Base-by-base conservation (phyloP, 495 filamentous ascomycete genomes). In the Podospora fimiseda region DNA sequence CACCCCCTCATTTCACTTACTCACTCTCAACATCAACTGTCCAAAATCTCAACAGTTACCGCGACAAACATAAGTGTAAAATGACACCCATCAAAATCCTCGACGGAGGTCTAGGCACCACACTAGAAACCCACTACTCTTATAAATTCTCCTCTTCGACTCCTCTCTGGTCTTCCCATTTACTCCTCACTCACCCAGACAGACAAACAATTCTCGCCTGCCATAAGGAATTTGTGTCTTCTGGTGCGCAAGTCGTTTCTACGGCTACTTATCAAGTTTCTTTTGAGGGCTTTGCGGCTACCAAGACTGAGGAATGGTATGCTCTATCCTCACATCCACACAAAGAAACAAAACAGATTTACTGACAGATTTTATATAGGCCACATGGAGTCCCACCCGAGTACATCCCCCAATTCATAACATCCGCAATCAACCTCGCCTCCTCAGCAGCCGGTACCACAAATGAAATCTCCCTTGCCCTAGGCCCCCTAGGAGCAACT, bases 221-320 rank as follows among this genome's bases (percentile, higher is more conserved):
- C 55, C 84, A 87, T 53, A 61, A 50, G 21, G 72, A 74, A 48
- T 87, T 86, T 53, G 70, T 62, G 14, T 16, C 27, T 0, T 73
- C 77, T 20, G 80, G 80, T 24, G 76, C 75, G 9, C 80, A 86
- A 59, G 69, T 87, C 15, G 55, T 86, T 15, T 67, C 81, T 16
- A 85, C 79, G 18, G 82, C 82, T 3, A 87, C 84, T 4, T 86
- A 87, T 62, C 83, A 87, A 66, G 70, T 77, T 2, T 80, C 74
- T 0, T 55, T 67, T 6, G 71, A 79, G 13, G 83, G 79, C 0
- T 85, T 85, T 52, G 51, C 54, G 3, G 64, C 64, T 16, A 72
- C 71, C 16, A 60, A 56, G 53, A 63, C 62, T 11, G 20, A 23
- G 18, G n/a, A 45, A 7, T 45, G 16, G 43, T 45, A 8, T 2